Evolutionary conservation across 805 yeast genomes (phyloP).

Genomic region (Henningerozyma blattae): DNA sequence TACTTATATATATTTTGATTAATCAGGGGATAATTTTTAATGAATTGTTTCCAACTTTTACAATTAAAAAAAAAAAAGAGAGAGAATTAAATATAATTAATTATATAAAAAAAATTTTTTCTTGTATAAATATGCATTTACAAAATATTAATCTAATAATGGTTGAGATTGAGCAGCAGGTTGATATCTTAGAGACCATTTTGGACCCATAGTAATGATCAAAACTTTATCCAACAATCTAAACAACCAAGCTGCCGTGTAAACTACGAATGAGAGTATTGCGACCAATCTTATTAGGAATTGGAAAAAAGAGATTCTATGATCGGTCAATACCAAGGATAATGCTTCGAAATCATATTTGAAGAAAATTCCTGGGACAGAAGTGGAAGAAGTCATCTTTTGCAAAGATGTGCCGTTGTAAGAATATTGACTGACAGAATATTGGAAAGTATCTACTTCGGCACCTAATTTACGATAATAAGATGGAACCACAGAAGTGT

Average conservation of each 20-base stretch:
- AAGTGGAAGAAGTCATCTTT: conserved; percentile 5
- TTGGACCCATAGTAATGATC: conserved; percentile 44
- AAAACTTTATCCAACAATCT: conserved; percentile 44
- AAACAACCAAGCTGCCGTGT: conserved; percentile 56
- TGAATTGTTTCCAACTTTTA: too few relatives aligned
- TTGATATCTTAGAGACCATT: conserved; percentile 28
- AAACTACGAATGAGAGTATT: conserved; percentile 69
- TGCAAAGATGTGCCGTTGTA: conserved; percentile 24
- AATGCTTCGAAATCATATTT: conserved; percentile 85
- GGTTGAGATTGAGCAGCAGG: conserved; percentile 4
- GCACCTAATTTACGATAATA: conserved; percentile 58
- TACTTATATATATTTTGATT: conserved; percentile 3
- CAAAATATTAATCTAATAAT: background rate
- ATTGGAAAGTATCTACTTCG: conserved; percentile 71
- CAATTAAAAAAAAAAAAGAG: too few relatives aligned
- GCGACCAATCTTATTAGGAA: conserved; percentile 72
- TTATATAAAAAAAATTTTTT: background rate
- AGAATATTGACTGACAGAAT: conserved; percentile 52
- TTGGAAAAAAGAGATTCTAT: conserved; percentile 62
- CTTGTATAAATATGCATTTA: background rate
- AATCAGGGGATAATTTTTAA: too few relatives aligned
- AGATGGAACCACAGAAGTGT: conserved; percentile 76
- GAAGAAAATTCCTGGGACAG: conserved; percentile 69
- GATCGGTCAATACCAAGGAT: conserved; percentile 54
- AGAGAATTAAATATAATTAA: too few relatives aligned